These are phyloP conservation scores for Saccharomycopsis hybrid DNA, from an alignment of 1,139 yeast genomes.

Conservation along the genomic window DNA sequence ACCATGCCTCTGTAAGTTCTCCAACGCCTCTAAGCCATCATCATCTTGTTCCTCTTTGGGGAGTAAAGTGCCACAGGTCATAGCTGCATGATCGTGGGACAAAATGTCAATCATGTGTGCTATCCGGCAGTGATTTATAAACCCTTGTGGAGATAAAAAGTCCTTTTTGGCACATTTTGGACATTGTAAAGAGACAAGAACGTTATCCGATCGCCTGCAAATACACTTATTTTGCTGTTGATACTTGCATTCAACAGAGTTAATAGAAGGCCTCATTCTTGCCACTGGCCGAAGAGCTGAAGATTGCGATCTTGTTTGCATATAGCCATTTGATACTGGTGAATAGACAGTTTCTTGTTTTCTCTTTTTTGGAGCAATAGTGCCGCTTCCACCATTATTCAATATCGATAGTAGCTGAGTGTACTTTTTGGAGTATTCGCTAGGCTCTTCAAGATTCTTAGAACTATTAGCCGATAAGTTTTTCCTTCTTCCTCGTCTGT, in stretches of 20 bases:
- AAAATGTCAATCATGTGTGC: conserved; percentile 70
- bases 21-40: conserved; percentile 42
- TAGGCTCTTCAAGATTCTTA: conserved; percentile 23
- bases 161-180: conserved; percentile 62
- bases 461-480: not conserved
- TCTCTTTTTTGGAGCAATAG: conserved; percentile 2
- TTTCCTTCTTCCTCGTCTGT: not conserved
- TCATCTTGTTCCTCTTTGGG: conserved; percentile 56
- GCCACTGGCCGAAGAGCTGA: conserved; percentile 40
- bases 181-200: conserved; percentile 61
- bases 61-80: conserved; percentile 57
- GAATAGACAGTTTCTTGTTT: conserved; percentile 26
- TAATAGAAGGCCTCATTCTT: conserved; percentile 26
- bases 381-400: not conserved
- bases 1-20: conserved; percentile 35
- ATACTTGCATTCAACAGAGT: conserved; percentile 22
- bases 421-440: conserved; percentile 17
- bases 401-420: conserved; percentile 22
- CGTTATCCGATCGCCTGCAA: conserved; percentile 66
- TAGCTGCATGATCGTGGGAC: conserved; percentile 71
- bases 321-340: conserved; percentile 18
- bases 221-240: conserved; percentile 43
- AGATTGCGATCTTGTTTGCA: conserved; percentile 43
- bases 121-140: conserved; percentile 66
- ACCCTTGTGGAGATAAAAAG: conserved; percentile 76